These are phyloP conservation scores for Serendipita vermifera DNA, from an alignment of 768 basidiomycete species.

Conservation along the genomic window DNA sequence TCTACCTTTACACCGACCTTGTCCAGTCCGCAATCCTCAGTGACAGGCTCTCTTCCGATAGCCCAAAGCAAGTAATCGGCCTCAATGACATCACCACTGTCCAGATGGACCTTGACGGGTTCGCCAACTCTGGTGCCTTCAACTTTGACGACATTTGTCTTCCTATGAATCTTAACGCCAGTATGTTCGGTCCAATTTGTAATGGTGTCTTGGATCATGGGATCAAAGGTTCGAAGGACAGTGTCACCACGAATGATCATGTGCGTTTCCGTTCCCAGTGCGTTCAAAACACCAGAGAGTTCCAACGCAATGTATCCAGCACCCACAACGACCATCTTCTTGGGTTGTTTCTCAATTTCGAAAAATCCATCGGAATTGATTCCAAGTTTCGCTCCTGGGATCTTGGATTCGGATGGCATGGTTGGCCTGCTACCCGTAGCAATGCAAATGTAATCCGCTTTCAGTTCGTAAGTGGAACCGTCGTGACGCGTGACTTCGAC, in stretches of 20 bases:
- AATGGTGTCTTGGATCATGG: slow-evolving; percentile 65
- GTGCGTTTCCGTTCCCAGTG: slow-evolving; percentile 85
- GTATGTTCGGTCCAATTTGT: slow-evolving; percentile 90
- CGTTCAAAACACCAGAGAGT: slow-evolving; percentile 85
- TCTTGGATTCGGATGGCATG: slow-evolving; percentile 58
- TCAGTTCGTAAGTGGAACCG: slow-evolving; percentile 55
- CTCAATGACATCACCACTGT: slow-evolving; percentile 63
- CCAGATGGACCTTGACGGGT: slow-evolving; percentile 59
- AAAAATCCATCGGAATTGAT: slow-evolving; percentile 97
- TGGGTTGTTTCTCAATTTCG: slow-evolving; percentile 77
- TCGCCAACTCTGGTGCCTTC: slow-evolving; percentile 55
- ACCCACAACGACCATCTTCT: slow-evolving; percentile 85
- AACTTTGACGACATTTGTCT: slow-evolving; percentile 58
- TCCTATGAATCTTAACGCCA: slow-evolving; percentile 78
- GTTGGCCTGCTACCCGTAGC: slow-evolving; percentile 81
- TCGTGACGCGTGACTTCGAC: slow-evolving; percentile 60
- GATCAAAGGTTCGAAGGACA: slow-evolving; percentile 89
- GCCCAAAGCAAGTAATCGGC: slow-evolving; percentile 90
- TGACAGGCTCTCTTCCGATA: slow-evolving; percentile 77
- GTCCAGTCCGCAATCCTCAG: slow-evolving; percentile 64
- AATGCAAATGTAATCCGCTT: slow-evolving; percentile 65
- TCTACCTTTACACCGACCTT: slow-evolving; percentile 62
- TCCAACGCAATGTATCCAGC: slow-evolving; percentile 98
- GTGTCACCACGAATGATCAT: slow-evolving; percentile 80
- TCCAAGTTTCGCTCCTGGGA: slow-evolving; percentile 84